Conservation (phyloP, 1,284 basidiomycete genomes). For the Cryptococcus floricola region DNA sequence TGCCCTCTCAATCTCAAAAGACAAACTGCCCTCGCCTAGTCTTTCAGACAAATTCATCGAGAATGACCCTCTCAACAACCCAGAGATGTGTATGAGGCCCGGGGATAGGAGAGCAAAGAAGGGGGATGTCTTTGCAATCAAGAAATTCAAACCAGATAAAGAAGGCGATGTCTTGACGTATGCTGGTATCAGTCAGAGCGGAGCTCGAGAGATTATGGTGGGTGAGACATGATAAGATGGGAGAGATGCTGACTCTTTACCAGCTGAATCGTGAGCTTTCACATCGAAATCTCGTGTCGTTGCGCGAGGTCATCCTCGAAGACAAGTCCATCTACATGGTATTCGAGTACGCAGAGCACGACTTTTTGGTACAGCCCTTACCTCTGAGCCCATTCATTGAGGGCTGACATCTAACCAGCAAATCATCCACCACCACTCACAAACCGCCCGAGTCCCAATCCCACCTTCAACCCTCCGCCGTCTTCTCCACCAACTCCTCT, state of each 20-base stretch:
- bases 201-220: constrained; percentile 44
- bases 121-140: constrained; percentile 81
- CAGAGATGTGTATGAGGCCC: constrained; percentile 52
- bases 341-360: constrained; percentile 98
- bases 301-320: constrained; percentile 92
- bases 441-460: constrained; percentile 72
- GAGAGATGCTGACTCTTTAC: not conserved
- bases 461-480: constrained; percentile 79
- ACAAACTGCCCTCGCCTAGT: constrained; percentile 17
- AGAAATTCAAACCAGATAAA: constrained; percentile 99
- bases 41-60: constrained; percentile 1
- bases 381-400: not conserved
- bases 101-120: constrained; percentile 57
- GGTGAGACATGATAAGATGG: not conserved
- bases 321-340: constrained; percentile 99
- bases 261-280: constrained; percentile 90
- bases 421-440: constrained; percentile 96
- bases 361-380: constrained; percentile 70
- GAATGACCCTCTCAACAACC: constrained; percentile 34
- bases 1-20: constrained; percentile 25
- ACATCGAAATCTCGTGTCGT: constrained; percentile 86
- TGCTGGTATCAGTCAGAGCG: constrained; percentile 96
- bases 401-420: constrained; percentile 58
- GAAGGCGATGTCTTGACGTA: constrained; percentile 90
- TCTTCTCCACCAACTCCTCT: constrained; percentile 90